Evolutionary conservation across 331 rosid genomes (phyloP), one percentile per base, ranked within the genome.

Genomic region (Arachis monticola): DNA sequence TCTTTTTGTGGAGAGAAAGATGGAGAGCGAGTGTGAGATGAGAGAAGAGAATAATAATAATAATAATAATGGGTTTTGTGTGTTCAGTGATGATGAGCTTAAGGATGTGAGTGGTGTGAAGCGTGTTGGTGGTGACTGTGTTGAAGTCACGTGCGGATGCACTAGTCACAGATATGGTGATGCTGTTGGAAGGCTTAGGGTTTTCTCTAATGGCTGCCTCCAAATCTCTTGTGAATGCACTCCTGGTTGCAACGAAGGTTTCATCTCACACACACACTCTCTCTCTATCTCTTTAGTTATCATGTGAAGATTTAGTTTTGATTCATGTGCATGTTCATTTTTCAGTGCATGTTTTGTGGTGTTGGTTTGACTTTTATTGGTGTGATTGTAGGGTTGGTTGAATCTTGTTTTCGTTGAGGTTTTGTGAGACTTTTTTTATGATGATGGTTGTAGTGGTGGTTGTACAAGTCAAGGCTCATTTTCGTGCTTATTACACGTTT

Each of bases 151-250:
- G 86, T 93, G 98, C 59, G 98, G 98, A 41, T 93, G 98, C 80
- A 93, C 98, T 2, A 93, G 98, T 76, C 98, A 91, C 73, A 84
- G 97, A 63, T 93, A 93, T 57, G 98, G 98, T 31, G 98, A 93
- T 47, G 97, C 98, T 76, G 98, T 93, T 53, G 98, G 98, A 11
- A 88, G 98, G 82, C 98, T 93, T 91, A 93, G 97, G 98, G 98
- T 93, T 93, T 93, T 85, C 89, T 13, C 82, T 6, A 93, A 84
- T 84, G 98, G 98, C 5, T 89, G 79, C 75, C 98, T 93, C 40
- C 86, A 91, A 83, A 85, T 93, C 91, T 72, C 86, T 76, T 93
- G 98, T 74, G 96, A 93, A 82, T 93, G 98, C 95, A 91, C 97
- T 80, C 98, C 98, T 84, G 97, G 97, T 74, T 93, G 98, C 84